Evolutionary conservation across 352 stramenopile genomes (phyloP).

Genomic region (Blastocystis sp.): DNA sequence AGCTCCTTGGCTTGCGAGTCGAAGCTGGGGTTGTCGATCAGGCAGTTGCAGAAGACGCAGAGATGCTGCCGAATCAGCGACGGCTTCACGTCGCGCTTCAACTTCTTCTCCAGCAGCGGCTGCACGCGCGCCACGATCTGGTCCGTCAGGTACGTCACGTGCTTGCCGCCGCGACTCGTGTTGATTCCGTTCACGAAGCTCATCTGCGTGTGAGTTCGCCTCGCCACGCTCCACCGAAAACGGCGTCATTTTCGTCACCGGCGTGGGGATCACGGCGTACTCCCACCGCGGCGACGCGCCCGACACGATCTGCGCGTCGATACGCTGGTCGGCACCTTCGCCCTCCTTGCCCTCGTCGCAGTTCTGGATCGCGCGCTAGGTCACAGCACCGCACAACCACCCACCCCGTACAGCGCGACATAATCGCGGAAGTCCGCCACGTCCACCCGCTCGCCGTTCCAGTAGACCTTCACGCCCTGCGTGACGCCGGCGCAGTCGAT

Average conservation of each 20-base stretch:
- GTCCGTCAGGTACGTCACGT: slow-evolving; percentile 77
- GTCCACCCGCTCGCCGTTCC: slow-evolving; percentile 75
- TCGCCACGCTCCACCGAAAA: not conserved
- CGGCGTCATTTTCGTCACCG: slow-evolving; percentile 76
- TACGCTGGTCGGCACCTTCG: slow-evolving; percentile 74
- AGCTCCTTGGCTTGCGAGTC: slow-evolving; percentile 99
- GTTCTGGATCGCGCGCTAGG: slow-evolving; percentile 15
- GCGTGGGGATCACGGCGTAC: slow-evolving; percentile 84
- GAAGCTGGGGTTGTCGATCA: slow-evolving; percentile 98
- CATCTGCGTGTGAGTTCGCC: slow-evolving; percentile 82
- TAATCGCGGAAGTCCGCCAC: slow-evolving; percentile 94
- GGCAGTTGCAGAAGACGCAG: slow-evolving; percentile 93
- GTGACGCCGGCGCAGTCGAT: slow-evolving; percentile 94
- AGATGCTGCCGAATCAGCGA: slow-evolving; percentile 95
- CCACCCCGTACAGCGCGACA: slow-evolving; percentile 82
- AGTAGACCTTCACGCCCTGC: slow-evolving; percentile 82
- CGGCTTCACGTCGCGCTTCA: slow-evolving; percentile 86
- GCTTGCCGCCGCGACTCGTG: slow-evolving; percentile 89
- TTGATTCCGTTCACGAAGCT: slow-evolving; percentile 98
- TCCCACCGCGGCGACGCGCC: slow-evolving; percentile 90
- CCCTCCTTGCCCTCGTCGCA: slow-evolving; percentile 33
- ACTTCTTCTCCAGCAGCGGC: slow-evolving; percentile 84
- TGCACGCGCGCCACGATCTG: slow-evolving; percentile 76
- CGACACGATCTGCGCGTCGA: slow-evolving; percentile 83
- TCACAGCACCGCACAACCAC: not conserved